phyloP scores from a whole-genome alignment of 2,329 filamentous ascomycete genomes.

The Bisporella sp. region DNA sequence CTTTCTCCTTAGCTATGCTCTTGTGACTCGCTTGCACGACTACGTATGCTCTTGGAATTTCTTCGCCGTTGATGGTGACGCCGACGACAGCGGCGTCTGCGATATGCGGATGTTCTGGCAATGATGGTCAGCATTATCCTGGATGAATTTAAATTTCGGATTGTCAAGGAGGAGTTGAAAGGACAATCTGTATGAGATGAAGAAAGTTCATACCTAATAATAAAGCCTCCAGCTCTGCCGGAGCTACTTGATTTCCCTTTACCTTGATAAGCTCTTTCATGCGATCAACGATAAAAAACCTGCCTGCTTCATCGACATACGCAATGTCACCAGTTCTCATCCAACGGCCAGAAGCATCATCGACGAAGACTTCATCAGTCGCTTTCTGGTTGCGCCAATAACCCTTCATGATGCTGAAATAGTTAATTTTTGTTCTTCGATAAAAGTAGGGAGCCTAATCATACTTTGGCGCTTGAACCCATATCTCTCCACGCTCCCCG shows the following conservation, averaged over 20 bases:
- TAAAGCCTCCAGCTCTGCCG: constrained; percentile 39
- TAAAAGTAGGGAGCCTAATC: neutral
- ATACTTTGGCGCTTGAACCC: constrained; percentile 52
- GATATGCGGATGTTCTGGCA: constrained; percentile 29
- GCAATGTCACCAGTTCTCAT: constrained; percentile 45
- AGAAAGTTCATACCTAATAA: constrained; percentile 21
- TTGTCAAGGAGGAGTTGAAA: too few relatives aligned
- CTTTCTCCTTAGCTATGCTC: constrained; percentile 26
- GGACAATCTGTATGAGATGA: too few relatives aligned
- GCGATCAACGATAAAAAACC: constrained; percentile 81
- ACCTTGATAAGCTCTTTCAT: constrained; percentile 40
- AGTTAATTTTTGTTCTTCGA: neutral
- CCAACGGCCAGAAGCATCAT: constrained; percentile 64
- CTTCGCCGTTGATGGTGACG: constrained; percentile 37
- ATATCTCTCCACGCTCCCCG: constrained; percentile 61
- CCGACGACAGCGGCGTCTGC: constrained; percentile 40
- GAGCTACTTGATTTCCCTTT: constrained; percentile 41
- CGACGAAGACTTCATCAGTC: constrained; percentile 53
- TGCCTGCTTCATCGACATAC: constrained; percentile 65
- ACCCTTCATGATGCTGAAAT: constrained; percentile 46
- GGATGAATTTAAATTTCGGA: too few relatives aligned
- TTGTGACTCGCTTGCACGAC: constrained; percentile 31
- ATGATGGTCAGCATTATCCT: too few relatives aligned
- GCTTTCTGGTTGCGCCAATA: constrained; percentile 55
- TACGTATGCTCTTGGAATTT: constrained; percentile 55